Percentiles rank a stretch among this genome's conserved stretches.
Conservation (phyloP, 2,329 filamentous ascomycete genomes). For the Neonectria sp. region DNA sequence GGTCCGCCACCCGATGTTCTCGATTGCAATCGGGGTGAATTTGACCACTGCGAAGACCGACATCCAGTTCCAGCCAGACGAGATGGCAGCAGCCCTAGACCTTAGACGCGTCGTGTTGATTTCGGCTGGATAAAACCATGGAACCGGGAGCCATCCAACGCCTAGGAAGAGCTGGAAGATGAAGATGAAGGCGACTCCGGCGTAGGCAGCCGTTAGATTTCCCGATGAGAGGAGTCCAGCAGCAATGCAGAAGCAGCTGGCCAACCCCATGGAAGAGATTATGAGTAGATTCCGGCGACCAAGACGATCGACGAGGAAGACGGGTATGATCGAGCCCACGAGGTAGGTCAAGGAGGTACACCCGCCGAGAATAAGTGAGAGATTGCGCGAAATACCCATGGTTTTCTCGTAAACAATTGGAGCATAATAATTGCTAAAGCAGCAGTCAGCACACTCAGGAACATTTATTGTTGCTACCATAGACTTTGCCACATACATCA, state of each 20-base stretch:
- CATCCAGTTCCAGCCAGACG: no score
- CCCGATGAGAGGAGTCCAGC: conserved; percentile 55
- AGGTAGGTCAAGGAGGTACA: conserved; percentile 57
- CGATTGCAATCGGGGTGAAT: no score
- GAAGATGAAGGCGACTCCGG: conserved; percentile 60
- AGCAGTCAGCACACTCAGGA: conserved; percentile 47
- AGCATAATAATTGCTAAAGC: conserved; percentile 51
- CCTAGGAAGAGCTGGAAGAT: conserved; percentile 61
- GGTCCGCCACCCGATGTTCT: no score
- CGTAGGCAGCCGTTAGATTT: conserved; percentile 53
- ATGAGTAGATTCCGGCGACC: conserved; percentile 58
- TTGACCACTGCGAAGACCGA: no score
- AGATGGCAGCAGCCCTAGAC: no score
- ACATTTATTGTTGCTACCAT: no score
- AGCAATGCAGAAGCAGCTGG: conserved; percentile 59
- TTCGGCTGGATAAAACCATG: no score
- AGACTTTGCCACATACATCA: no score
- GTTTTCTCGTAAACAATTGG: conserved; percentile 56
- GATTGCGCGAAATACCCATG: conserved; percentile 59
- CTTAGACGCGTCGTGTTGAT: no score
- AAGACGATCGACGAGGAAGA: conserved; percentile 49
- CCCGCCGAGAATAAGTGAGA: conserved; percentile 68
- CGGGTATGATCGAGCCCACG: conserved; percentile 57
- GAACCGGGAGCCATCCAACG: no score
- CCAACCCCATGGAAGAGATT: conserved; percentile 57